Conservation (phyloP, 2,329 filamentous ascomycete species). For the Fusarium torreyae region DNA sequence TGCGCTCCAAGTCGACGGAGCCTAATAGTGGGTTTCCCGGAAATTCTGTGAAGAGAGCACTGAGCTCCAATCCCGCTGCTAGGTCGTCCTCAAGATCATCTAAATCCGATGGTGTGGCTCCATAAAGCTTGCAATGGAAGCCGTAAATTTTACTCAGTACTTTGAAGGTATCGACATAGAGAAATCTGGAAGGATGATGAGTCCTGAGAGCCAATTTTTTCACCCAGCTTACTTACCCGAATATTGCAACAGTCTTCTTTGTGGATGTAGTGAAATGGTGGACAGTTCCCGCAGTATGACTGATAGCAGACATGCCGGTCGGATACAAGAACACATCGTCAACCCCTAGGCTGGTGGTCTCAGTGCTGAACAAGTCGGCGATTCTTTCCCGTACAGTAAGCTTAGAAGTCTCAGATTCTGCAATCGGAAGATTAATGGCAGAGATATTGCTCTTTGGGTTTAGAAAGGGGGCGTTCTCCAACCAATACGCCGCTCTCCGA, state of each 20-base stretch:
- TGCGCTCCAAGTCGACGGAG: conserved; percentile 49
- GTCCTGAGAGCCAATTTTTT: neutral
- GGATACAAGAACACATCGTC: conserved; percentile 65
- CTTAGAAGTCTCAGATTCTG: conserved; percentile 28
- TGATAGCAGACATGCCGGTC: conserved; percentile 68
- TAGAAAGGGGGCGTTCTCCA: conserved; percentile 44
- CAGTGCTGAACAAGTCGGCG: conserved; percentile 40
- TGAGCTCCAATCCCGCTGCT: conserved; percentile 56
- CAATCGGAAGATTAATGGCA: neutral
- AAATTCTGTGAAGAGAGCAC: conserved; percentile 64
- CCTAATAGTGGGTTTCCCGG: conserved; percentile 54
- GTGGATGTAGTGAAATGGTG: neutral
- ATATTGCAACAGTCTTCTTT: conserved; percentile 42
- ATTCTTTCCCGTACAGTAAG: conserved; percentile 37
- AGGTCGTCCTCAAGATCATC: conserved; percentile 58
- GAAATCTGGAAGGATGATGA: conserved; percentile 40
- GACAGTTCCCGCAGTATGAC: conserved; percentile 42
- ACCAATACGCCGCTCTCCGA: conserved; percentile 48
- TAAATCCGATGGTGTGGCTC: conserved; percentile 58
- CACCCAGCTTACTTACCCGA: conserved; percentile 43
- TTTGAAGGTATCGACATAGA: conserved; percentile 53
- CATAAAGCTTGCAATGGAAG: conserved; percentile 61
- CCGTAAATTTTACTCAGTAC: conserved; percentile 48
- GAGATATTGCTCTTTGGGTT: neutral
- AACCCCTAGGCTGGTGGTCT: conserved; percentile 1